Conservation (phyloP, 352 stramenopile species). For the Peronospora destructor region DNA sequence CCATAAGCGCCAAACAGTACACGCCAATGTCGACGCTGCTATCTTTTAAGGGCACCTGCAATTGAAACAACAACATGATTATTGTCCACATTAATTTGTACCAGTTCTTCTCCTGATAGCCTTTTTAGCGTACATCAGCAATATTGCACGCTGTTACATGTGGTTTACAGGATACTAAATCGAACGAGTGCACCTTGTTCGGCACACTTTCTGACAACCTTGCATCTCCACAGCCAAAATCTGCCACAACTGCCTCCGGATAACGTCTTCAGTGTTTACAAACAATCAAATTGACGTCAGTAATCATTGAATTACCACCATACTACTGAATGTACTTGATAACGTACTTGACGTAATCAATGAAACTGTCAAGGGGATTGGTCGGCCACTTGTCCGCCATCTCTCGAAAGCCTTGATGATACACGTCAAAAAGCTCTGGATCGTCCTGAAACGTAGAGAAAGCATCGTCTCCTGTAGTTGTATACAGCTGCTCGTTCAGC, state of each 20-base stretch:
- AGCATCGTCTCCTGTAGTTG: constrained; percentile 82
- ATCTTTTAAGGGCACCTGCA: constrained; percentile 88
- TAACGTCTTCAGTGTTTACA: constrained; percentile 32
- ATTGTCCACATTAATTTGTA: neutral
- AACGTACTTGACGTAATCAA: constrained; percentile 87
- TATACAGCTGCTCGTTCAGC: constrained; percentile 99
- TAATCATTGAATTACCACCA: neutral
- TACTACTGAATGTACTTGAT: neutral
- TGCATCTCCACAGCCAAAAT: constrained; percentile 99
- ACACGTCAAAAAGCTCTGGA: constrained; percentile 94
- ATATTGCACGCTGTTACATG: constrained; percentile 96
- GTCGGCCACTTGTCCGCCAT: constrained; percentile 94
- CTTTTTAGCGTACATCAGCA: constrained; percentile 46
- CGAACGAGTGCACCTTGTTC: constrained; percentile 95
- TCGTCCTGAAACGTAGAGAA: constrained; percentile 91
- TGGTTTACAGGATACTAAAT: constrained; percentile 92
- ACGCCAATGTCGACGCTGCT: constrained; percentile 91
- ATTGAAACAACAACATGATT: neutral
- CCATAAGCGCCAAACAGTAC: constrained; percentile 98
- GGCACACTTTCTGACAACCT: constrained; percentile 85
- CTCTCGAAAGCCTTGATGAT: constrained; percentile 97
- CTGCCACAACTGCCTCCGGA: constrained; percentile 83
- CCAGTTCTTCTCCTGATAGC: neutral
- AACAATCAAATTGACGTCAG: constrained; percentile 1
- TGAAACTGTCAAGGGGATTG: constrained; percentile 96